These are phyloP conservation scores for Hypoxylon sp. DNA, from an alignment of 2,329 filamentous ascomycete genomes.

Conservation along the genomic window DNA sequence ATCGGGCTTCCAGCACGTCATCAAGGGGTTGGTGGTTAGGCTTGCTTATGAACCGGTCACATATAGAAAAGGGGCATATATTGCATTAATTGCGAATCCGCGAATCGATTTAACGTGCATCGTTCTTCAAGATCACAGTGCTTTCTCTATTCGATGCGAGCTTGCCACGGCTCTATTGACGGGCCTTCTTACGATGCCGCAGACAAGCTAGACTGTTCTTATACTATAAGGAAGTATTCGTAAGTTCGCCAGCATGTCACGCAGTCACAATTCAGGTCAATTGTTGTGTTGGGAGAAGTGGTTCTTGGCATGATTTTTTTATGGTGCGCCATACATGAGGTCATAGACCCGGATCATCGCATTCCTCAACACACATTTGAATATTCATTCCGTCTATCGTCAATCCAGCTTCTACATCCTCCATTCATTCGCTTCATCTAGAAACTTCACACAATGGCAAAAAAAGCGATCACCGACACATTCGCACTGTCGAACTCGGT, in stretches of 20 bases:
- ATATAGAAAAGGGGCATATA: background rate
- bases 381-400: background rate
- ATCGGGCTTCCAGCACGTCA: background rate
- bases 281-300: no score
- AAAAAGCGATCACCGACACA: conserved; percentile 55
- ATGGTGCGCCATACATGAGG: background rate
- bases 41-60: background rate
- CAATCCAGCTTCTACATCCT: background rate
- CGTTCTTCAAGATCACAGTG: background rate
- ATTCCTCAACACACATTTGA: background rate
- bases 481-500: conserved; percentile 62
- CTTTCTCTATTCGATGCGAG: background rate
- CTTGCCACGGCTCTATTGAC: background rate
- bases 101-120: background rate
- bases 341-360: background rate
- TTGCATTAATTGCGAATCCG: background rate
- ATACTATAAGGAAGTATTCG: background rate
- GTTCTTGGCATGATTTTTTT: background rate
- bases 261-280: background rate
- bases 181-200: background rate
- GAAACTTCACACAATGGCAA: background rate
- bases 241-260: background rate
- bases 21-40: background rate
- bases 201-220: background rate
- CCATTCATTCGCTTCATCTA: background rate